phyloP scores from a whole-genome alignment of 1,139 yeast genomes.

The Tardiomyces depauwii region DNA sequence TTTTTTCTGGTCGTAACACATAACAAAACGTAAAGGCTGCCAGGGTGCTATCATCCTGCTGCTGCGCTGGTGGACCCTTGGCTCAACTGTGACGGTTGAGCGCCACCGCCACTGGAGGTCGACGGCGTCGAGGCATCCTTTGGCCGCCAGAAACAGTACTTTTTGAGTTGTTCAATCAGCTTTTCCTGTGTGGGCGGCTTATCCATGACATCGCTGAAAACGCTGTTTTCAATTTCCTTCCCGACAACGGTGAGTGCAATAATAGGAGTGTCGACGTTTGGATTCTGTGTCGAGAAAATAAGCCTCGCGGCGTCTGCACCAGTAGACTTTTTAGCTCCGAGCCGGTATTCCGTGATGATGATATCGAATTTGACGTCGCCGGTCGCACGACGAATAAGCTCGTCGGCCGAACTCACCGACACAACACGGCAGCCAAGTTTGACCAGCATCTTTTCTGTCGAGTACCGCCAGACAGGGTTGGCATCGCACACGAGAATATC shows the following conservation, averaged over 20 bases:
- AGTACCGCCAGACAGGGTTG: constrained; percentile 68
- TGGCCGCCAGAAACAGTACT: constrained; percentile 24
- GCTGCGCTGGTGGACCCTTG: too few species aligned
- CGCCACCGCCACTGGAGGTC: too few species aligned
- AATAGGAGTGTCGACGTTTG: constrained; percentile 67
- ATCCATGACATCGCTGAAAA: constrained; percentile 65
- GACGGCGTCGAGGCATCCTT: too few species aligned
- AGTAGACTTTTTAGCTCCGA: constrained; percentile 42
- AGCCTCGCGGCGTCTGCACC: constrained; percentile 71
- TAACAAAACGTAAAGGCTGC: too few species aligned
- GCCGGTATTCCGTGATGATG: constrained; percentile 63
- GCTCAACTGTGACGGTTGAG: too few species aligned
- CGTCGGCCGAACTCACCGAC: constrained; percentile 71
- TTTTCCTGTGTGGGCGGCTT: constrained; percentile 53
- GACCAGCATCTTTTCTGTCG: constrained; percentile 54
- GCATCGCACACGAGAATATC: constrained; percentile 82
- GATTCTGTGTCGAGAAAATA: constrained; percentile 64
- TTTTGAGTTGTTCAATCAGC: constrained; percentile 24
- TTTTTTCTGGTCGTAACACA: too few species aligned
- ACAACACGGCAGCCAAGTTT: constrained; percentile 74
- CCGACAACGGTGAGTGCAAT: constrained; percentile 67
- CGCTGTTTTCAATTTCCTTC: constrained; percentile 35
- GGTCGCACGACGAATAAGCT: constrained; percentile 68
- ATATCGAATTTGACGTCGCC: constrained; percentile 78
- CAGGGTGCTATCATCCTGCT: too few species aligned